Percentiles rank a stretch among this genome's conserved stretches.
Conservation (phyloP, 106 monocot genomes). For the Agapanthus africanus region DNA sequence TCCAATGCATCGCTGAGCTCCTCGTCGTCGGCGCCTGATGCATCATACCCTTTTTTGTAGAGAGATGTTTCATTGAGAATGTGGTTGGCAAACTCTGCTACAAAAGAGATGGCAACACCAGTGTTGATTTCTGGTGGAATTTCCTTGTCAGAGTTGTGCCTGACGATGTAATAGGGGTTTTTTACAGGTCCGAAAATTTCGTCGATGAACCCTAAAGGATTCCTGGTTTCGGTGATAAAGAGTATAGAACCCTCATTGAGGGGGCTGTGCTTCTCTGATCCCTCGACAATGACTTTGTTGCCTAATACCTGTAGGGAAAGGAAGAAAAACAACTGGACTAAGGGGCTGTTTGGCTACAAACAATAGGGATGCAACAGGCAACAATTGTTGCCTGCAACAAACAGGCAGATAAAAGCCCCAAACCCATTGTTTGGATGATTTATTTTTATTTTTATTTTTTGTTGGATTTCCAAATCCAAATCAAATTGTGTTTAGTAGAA, state of each 20-base stretch:
- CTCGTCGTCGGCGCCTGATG: slow-evolving; percentile 58
- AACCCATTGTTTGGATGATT: no score
- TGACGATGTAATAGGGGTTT: slow-evolving; percentile 71
- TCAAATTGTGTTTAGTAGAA: no score
- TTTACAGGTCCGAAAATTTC: slow-evolving; percentile 95
- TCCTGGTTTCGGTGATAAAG: slow-evolving; percentile 65
- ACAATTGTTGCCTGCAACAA: no score
- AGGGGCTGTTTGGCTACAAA: no score
- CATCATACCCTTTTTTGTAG: slow-evolving; percentile 84
- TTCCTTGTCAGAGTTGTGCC: slow-evolving; percentile 69
- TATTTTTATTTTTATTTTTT: no score
- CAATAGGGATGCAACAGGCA: no score
- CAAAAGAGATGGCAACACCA: slow-evolving; percentile 64
- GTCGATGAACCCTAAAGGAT: slow-evolving; percentile 63
- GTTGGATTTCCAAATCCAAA: no score
- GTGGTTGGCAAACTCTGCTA: slow-evolving; percentile 54
- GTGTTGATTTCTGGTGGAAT: slow-evolving; percentile 45
- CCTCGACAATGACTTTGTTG: slow-evolving; percentile 64
- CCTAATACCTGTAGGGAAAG: slow-evolving; percentile 67
- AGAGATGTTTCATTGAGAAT: slow-evolving; percentile 50
- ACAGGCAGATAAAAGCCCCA: no score
- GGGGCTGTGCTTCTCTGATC: slow-evolving; percentile 60
- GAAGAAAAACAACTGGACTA: no score
- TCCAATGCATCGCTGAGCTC: slow-evolving; percentile 15
- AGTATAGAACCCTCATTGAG: slow-evolving; percentile 86